Percentiles rank a stretch among this genome's conserved stretches.
phyloP scores from a whole-genome alignment of 306 rosid genomes.

The Sicyos baderoa region DNA sequence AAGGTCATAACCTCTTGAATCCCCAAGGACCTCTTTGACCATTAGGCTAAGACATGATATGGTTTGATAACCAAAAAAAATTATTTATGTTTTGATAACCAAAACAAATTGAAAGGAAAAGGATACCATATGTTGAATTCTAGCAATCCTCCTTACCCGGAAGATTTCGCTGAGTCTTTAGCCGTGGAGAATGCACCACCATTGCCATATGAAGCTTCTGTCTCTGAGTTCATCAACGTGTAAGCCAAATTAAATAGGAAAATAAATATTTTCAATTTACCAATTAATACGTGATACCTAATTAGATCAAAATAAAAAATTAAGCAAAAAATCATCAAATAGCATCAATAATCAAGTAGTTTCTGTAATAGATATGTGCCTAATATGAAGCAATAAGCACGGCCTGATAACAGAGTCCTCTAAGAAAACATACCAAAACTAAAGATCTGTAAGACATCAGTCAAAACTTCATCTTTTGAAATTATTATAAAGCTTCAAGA shows the following conservation, averaged over 20 bases:
- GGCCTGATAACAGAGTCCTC: not conserved
- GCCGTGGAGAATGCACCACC: slow-evolving; percentile 27
- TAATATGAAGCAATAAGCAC: not conserved
- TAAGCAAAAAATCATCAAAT: slow-evolving; percentile 4
- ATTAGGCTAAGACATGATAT: too few species aligned
- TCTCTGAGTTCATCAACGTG: slow-evolving; percentile 28
- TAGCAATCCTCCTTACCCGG: slow-evolving; percentile 37
- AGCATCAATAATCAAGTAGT: not conserved
- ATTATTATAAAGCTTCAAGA: not conserved
- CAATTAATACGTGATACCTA: not conserved
- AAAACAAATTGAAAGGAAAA: not conserved
- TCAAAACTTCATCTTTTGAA: not conserved
- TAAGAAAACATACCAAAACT: not conserved
- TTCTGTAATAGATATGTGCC: too few species aligned
- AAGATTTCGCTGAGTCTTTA: slow-evolving; percentile 30
- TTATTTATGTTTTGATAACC: not conserved
- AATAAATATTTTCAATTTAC: slow-evolving; percentile 1
- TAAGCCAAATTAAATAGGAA: slow-evolving; percentile 17
- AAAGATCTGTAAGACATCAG: not conserved
- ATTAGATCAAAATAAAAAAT: not conserved
- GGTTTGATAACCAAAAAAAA: too few species aligned
- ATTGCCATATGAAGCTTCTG: slow-evolving; percentile 30
- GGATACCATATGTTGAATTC: not conserved
- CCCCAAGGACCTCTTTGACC: too few species aligned
- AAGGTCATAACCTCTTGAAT: too few species aligned